Base-by-base conservation (phyloP, 1,284 basidiomycete genomes). In the Fistulinella staudtii region DNA sequence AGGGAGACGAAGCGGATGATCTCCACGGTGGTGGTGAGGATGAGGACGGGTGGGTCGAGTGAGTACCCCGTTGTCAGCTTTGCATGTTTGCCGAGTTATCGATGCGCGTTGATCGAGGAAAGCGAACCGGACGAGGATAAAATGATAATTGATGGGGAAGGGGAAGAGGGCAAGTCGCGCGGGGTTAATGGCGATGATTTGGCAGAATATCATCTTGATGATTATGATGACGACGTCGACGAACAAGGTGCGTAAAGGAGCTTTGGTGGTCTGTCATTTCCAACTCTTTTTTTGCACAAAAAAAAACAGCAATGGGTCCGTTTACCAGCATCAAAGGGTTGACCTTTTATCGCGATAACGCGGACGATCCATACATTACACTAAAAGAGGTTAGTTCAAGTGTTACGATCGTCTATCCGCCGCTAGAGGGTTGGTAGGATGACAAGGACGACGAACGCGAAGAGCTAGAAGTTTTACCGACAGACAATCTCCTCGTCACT, bases 271-370 rank as follows among this genome's bases (percentile, higher is more conserved):
- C 17, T 34, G 14, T 46, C n/a, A 6, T 3, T 23, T 14, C 9
- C n/a, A 28, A 0, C 18, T n/a, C 3, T 22, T 35, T 22, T 6
- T 34, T 34, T 17, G 8, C 4, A 3, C 3, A 21, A 34, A 34
- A n/a, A 15, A n/a, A 15, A n/a, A 15, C 3, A 90, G 89, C 78
- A 27, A 74, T 80, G 63, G 94, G 94, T 14, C 89, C 91, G 8
- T 98, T 99, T 70, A 92, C 86, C 66, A 96, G 93, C 61, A 92
- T 99, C 68, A 96, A 96, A 63, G 94, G 95, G 5, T 71, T 99
- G 41, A 87, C 88, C 29, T 96, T 89, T 64, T 94, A 97, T 67
- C 82, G 84, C 41, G 82, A 90, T 59, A 93, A 95, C 62, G 79
- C 90, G 45, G 93, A 98, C 36, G 96, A 99, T 68, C 96, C 96